A percentile compares a stretch with the other conserved stretches of the same genome.
Evolutionary conservation across 768 basidiomycete genomes (phyloP).

Genomic region (Boletellus sp.): DNA sequence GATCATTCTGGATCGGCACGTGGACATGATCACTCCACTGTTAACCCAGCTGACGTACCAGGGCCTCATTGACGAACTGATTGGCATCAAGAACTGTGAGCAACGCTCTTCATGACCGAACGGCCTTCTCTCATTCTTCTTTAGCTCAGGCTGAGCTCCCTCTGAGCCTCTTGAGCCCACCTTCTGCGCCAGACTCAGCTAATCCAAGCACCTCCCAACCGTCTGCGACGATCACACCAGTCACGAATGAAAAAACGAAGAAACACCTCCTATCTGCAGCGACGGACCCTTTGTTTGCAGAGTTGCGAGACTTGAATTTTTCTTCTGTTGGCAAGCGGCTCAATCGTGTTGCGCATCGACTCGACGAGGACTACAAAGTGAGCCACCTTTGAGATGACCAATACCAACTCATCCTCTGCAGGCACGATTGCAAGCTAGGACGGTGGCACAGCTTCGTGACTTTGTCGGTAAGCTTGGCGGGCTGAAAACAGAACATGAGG

Average conservation of each 20-base stretch:
- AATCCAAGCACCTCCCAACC: constrained; percentile 41
- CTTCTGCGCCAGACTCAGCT: constrained; percentile 40
- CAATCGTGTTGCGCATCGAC: constrained; percentile 73
- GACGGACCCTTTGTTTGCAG: constrained; percentile 76
- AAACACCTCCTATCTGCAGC: constrained; percentile 79
- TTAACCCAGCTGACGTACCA: constrained; percentile 96
- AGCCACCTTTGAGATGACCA: constrained; percentile 4
- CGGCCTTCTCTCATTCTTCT: constrained; percentile 5
- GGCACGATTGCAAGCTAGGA: constrained; percentile 85
- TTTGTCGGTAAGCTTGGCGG: constrained; percentile 96
- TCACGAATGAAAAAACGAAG: constrained; percentile 80
- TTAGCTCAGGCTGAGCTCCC: constrained; percentile 81
- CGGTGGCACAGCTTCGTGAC: constrained; percentile 85
- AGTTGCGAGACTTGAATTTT: constrained; percentile 90
- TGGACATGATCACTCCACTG: constrained; percentile 94
- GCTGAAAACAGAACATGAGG: constrained; percentile 87
- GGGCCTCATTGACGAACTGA: constrained; percentile 89
- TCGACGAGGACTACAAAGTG: constrained; percentile 93
- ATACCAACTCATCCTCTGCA: constrained; percentile 26
- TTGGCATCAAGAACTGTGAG: constrained; percentile 87
- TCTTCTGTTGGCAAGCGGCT: constrained; percentile 80
- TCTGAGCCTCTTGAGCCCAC: constrained; percentile 59
- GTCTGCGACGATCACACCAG: constrained; percentile 42
- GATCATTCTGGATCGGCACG: constrained; percentile 84
- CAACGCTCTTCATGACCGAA: background rate